Percentiles rank a stretch among this genome's conserved stretches.
phyloP scores from a whole-genome alignment of 371 early-diverging fungal genomes.

The Mortierella sp. region DNA sequence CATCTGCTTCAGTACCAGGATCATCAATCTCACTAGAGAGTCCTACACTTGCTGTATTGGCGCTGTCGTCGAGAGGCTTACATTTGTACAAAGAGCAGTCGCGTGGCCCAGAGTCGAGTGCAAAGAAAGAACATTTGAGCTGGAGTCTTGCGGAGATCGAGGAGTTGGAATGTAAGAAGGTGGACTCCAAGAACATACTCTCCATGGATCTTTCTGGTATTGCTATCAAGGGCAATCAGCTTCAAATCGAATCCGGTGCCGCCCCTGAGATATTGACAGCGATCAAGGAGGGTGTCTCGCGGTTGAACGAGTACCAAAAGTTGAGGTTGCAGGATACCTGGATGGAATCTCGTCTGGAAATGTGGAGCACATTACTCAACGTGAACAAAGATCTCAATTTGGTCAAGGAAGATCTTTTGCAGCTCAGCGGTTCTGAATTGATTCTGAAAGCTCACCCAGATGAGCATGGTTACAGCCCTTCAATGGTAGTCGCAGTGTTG shows the following conservation, averaged over 20 bases:
- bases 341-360: constrained; percentile 6
- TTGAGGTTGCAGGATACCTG: background rate
- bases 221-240: constrained; percentile 12
- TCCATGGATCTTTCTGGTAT: constrained; percentile 19
- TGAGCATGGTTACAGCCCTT: constrained; percentile 10
- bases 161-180: background rate
- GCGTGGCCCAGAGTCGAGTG: background rate
- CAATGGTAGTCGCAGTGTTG: constrained; percentile 19
- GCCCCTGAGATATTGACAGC: constrained; percentile 4
- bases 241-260: background rate
- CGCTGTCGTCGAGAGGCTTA: constrained; percentile 20
- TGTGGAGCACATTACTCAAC: constrained; percentile 24
- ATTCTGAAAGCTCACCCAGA: constrained; percentile 9
- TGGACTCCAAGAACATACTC: background rate
- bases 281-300: constrained; percentile 9
- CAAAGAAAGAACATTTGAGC: constrained; percentile 2
- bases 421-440: constrained; percentile 4
- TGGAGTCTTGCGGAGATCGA: constrained; percentile 46
- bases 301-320: constrained; percentile 9
- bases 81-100: constrained; percentile 22
- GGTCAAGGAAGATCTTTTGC: background rate
- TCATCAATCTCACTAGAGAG: background rate
- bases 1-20: background rate
- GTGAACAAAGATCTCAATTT: constrained; percentile 4
- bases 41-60: constrained; percentile 18